Percentiles rank a stretch among this genome's conserved stretches.
Conservation (phyloP, 345 rosid species). For the Eucalyptus polyanthemos region DNA sequence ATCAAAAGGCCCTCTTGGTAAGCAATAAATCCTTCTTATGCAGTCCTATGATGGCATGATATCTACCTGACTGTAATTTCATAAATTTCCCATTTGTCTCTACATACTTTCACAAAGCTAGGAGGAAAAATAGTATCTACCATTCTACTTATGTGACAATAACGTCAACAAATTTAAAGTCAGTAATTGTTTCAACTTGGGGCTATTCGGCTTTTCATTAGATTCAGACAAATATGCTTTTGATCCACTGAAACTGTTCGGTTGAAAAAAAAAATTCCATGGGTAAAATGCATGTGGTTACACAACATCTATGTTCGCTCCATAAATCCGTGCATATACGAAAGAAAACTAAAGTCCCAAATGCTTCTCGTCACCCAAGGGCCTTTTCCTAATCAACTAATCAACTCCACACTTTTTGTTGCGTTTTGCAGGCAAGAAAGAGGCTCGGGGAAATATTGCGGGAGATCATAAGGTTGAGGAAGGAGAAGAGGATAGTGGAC, state of each 20-base stretch:
- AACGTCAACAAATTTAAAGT: not conserved
- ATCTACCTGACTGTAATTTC: not conserved
- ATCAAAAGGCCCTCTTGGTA: slow-evolving; percentile 64
- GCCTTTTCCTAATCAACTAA: not conserved
- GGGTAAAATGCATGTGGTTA: not conserved
- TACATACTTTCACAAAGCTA: not conserved
- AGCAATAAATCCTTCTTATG: not conserved
- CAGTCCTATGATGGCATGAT: not conserved
- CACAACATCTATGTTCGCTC: not conserved
- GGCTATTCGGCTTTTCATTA: not conserved
- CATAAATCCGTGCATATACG: not conserved
- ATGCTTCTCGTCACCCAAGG: not conserved
- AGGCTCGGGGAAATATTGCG: slow-evolving; percentile 34
- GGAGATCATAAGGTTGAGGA: slow-evolving; percentile 47
- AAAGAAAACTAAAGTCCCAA: not conserved
- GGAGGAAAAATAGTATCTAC: not conserved
- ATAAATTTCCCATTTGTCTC: not conserved
- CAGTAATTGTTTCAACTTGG: not conserved
- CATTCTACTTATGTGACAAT: not conserved
- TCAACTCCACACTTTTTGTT: not conserved
- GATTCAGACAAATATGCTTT: not conserved
- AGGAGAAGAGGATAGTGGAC: slow-evolving; percentile 34
- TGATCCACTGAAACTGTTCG: not conserved
- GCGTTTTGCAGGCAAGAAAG: slow-evolving; percentile 55
- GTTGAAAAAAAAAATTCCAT: not conserved